Conservation (phyloP, 1,284 basidiomycete genomes). For the Lignosus rhinocerotis region DNA sequence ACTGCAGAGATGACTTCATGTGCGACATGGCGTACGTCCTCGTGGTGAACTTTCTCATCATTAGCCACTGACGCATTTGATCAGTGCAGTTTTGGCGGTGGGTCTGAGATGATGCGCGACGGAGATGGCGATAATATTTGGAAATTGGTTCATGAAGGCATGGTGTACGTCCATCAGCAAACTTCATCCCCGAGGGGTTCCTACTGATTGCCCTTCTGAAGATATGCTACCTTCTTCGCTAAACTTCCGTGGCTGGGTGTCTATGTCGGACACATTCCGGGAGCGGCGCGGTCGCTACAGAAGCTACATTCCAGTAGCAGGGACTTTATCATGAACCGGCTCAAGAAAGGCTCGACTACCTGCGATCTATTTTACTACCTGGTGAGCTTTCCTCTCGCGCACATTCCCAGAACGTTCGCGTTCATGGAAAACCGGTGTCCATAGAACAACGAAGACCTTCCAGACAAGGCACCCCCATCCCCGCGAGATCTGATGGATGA, state of each 20-base stretch:
- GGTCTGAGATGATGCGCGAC: constrained; percentile 23
- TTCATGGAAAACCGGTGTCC: too few species aligned
- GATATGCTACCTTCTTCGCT: constrained; percentile 7
- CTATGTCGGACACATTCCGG: constrained; percentile 14
- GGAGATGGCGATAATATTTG: constrained; percentile 13
- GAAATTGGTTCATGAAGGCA: constrained; percentile 8
- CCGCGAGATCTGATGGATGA: constrained; percentile 8
- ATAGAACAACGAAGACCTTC: constrained; percentile 13
- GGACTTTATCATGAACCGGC: constrained; percentile 5
- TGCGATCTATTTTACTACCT: background rate
- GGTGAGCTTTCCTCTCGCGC: background rate
- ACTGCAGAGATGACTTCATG: background rate
- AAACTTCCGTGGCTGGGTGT: constrained; percentile 20
- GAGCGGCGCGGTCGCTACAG: constrained; percentile 5
- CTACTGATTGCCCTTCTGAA: background rate
- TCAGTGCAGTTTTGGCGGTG: constrained; percentile 20
- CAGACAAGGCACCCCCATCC: background rate
- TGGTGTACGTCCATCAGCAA: constrained; percentile 9
- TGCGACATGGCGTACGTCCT: background rate
- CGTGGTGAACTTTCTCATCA: too few species aligned
- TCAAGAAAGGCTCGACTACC: constrained; percentile 4
- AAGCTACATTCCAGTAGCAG: constrained; percentile 3
- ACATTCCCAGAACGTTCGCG: background rate
- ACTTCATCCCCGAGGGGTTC: too few species aligned
- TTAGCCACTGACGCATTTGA: background rate